Conservation (phyloP, 2,329 filamentous ascomycete genomes). For the Aspergillus niger region DNA sequence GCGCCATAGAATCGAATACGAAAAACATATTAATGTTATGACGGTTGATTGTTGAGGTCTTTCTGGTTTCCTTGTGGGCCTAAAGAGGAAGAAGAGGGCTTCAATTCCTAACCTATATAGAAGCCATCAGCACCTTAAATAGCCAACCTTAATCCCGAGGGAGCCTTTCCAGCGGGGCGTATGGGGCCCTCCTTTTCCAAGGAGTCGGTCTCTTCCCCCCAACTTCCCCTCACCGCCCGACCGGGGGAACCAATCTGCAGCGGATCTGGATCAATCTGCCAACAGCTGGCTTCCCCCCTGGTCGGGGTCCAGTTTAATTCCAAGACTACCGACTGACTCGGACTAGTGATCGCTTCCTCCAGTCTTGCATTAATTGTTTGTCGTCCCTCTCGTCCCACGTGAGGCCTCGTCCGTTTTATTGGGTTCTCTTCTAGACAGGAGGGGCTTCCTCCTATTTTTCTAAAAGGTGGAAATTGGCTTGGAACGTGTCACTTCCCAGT, state of each 20-base stretch:
- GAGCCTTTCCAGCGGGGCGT: not conserved
- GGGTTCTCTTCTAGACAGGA: constrained; percentile 7
- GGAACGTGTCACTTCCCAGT: constrained; percentile 16
- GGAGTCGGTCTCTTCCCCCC: not conserved
- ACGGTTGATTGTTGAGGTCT: not conserved
- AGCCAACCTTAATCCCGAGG: not conserved
- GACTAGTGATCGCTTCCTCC: constrained; percentile 3
- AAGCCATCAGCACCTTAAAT: not conserved
- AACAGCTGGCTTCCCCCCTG: not conserved
- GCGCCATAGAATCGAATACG: not conserved
- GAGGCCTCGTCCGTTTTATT: constrained; percentile 7
- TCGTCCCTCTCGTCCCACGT: constrained; percentile 3
- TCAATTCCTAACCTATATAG: not conserved
- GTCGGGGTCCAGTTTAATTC: constrained; percentile 4
- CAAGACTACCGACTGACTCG: constrained; percentile 20
- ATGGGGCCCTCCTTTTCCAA: not conserved
- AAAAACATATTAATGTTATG: not conserved
- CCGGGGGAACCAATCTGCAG: constrained; percentile 14
- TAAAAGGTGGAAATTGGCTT: constrained; percentile 15
- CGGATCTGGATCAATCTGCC: constrained; percentile 4
- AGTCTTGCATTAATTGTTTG: constrained; percentile 1
- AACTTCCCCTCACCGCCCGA: constrained; percentile 23
- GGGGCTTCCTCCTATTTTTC: constrained; percentile 12
- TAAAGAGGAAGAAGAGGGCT: not conserved
- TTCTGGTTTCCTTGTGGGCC: not conserved